Conservation (phyloP, 805 yeast genomes). For the Pichia pseudocactophila region DNA sequence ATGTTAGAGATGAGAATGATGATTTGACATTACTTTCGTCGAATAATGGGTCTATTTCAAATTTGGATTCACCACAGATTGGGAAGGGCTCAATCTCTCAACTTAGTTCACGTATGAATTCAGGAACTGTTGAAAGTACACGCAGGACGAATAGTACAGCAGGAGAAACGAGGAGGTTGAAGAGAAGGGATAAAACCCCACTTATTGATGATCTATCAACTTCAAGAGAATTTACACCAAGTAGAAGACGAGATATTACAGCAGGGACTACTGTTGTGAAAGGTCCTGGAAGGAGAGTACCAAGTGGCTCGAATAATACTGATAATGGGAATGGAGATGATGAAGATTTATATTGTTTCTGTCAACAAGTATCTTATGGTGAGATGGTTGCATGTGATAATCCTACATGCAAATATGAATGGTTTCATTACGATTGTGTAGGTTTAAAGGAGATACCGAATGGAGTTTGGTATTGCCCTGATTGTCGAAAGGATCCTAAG, state of each 20-base stretch:
- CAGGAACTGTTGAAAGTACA: neutral
- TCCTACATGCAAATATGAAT: constrained; percentile 49
- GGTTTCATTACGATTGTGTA: constrained; percentile 72
- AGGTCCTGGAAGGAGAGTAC: constrained; percentile 10
- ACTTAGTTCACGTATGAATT: neutral
- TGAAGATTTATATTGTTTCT: constrained; percentile 73
- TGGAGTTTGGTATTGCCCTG: constrained; percentile 96
- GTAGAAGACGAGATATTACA: constrained; percentile 18
- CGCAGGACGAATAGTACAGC: constrained; percentile 3
- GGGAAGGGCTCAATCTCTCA: neutral
- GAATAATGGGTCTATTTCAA: neutral
- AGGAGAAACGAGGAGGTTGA: constrained; percentile 3
- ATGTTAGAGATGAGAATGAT: constrained; percentile 37
- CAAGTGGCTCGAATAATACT: neutral
- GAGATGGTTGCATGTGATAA: constrained; percentile 59
- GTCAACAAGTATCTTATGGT: constrained; percentile 84
- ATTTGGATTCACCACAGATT: neutral
- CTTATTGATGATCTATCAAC: constrained; percentile 1
- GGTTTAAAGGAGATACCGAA: constrained; percentile 89
- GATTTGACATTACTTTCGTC: neutral
- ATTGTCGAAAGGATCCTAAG: constrained; percentile 40
- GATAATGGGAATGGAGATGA: constrained; percentile 39
- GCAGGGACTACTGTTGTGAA: constrained; percentile 14
- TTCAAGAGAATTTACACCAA: constrained; percentile 6
- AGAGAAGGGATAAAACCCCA: constrained; percentile 11